Base-by-base conservation (phyloP, 2,329 filamentous ascomycete species). In the Beauveria varroae region DNA sequence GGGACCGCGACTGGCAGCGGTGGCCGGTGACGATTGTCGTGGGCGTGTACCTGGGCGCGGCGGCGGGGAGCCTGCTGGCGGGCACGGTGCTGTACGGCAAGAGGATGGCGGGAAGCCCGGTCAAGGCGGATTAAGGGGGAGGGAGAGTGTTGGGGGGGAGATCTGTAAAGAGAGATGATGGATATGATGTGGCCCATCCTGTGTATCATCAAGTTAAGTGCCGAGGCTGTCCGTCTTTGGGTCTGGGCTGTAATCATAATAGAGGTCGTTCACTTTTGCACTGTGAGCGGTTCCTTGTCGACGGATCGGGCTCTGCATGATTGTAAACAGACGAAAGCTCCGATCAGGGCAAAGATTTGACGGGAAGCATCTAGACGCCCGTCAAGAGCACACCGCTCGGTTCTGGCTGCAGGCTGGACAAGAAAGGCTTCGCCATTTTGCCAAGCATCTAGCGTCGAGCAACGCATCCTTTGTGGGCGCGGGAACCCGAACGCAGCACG, bases 1-100 rank as follows among this genome's bases (percentile, higher is more conserved):
- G 93, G 93, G 95, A 99, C 73, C 86, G 95, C n/a, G 92, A 96
- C 68, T 99, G 95, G 95, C 95, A 99, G 83, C 90, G 88, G 73
- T 99, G 93, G 90, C 95, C 95, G 0, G 88, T 98, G 53, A 99
- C 95, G 0, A 89, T 99, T 62, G 76, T 98, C 5, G 86, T 84
- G 2, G 95, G 95, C 3, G 81, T 89, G 20, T 98, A 96, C 74
- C 75, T 85, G 6, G 95, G 95, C 1, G 92, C 90, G 73, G 79
- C 85, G 1, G 66, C 90, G 14, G 92, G 92, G 1, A 87, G 89
- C 70, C 69, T 85, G 60, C 65, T 86, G 20, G 86, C 87, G 0
- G 82, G 82, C 3, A 77, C 74, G 1, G 55, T 82, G 62, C 73
- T 76, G 7, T 80, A 76, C 66, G 81, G 79, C 41, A 79, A 72